Evolutionary conservation across 148 eudicot genomes (phyloP).

Genomic region (Pharnaceum exiguum): DNA sequence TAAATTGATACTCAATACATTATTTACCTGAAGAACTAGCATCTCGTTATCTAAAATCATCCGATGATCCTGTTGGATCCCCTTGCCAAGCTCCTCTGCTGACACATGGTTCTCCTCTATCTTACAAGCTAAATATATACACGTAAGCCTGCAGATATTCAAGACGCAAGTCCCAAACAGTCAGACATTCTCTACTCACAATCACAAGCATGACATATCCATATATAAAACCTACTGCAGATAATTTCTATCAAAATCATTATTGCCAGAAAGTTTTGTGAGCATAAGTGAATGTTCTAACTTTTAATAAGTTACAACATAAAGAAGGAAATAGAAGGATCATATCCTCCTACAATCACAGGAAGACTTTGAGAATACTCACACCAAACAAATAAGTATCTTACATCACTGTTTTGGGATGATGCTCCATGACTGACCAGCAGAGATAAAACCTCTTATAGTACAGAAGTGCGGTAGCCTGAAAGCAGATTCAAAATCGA

Average conservation of each 20-base stretch:
- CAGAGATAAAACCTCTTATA: conserved; percentile 91
- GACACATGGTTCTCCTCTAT: conserved; percentile 98
- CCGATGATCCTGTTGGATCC: conserved; percentile 77
- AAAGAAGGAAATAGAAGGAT: not conserved
- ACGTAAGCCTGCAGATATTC: conserved; percentile 65
- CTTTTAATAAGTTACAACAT: no score
- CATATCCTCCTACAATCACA: not conserved
- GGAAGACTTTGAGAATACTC: not conserved
- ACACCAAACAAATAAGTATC: conserved; percentile 12
- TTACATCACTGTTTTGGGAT: conserved; percentile 93
- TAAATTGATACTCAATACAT: not conserved
- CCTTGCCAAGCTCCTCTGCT: conserved; percentile 98
- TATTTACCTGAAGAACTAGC: conserved; percentile 91
- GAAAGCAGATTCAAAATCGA: conserved; percentile 21
- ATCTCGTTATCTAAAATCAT: conserved; percentile 87
- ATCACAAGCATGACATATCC: not conserved
- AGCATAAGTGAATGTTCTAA: no score
- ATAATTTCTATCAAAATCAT: no score
- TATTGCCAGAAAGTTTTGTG: no score
- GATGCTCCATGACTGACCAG: conserved; percentile 99
- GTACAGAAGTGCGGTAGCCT: conserved; percentile 94
- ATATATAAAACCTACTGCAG: no score
- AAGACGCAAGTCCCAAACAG: not conserved
- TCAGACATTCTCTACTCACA: not conserved
- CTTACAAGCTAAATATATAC: conserved; percentile 96